Evolutionary conservation across 176 grass and related monocot species (phyloP).

Genomic region (Oryza meridionalis): DNA sequence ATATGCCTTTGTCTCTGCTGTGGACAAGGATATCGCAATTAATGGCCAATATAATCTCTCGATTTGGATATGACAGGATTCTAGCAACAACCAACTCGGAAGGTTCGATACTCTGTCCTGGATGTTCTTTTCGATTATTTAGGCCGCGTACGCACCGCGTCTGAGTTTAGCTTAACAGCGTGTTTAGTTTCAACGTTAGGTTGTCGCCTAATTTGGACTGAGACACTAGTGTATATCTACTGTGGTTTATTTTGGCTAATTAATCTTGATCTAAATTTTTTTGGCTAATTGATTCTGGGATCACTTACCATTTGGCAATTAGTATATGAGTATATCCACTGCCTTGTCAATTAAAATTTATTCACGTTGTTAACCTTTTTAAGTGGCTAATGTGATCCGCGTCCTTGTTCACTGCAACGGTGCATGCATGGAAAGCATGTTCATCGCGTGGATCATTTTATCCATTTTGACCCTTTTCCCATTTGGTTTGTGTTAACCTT

Average conservation of each 20-base stretch:
- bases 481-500: too few relatives aligned
- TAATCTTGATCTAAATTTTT: neutral
- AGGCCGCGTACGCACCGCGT: neutral
- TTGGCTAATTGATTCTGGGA: neutral
- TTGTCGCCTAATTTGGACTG: neutral
- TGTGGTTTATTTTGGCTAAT: neutral
- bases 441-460: neutral
- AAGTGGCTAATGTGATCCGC: slow-evolving; percentile 2
- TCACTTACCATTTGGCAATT: neutral
- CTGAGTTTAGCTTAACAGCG: too few relatives aligned
- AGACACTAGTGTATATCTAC: neutral
- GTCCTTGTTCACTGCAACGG: neutral
- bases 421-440: neutral
- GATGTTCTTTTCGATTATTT: slow-evolving; percentile 11
- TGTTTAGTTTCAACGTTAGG: too few relatives aligned
- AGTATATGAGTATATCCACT: neutral
- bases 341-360: neutral
- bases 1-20: neutral
- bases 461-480: neutral
- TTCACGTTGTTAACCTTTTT: neutral
- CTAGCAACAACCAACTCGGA: neutral
- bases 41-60: neutral
- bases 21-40: neutral
- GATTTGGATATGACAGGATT: slow-evolving; percentile 18
- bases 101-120: neutral